phyloP scores from a whole-genome alignment of 345 rosid species.

The Orychophragmus violaceus region DNA sequence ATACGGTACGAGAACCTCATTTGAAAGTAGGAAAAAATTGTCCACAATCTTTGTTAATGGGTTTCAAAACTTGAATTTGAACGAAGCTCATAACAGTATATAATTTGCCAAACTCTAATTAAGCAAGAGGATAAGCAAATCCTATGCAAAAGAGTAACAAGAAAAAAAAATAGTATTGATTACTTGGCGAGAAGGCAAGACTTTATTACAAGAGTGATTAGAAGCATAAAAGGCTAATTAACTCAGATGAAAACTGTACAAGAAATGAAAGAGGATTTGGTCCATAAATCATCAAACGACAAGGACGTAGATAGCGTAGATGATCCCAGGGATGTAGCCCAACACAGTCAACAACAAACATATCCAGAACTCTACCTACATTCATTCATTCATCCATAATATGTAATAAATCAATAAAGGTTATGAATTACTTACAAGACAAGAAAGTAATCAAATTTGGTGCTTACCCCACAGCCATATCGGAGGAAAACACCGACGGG shows the following conservation, averaged over 20 bases:
- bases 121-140: background rate
- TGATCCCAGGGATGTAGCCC: slow-evolving; percentile 82
- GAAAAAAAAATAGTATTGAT: background rate
- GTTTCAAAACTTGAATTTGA: background rate
- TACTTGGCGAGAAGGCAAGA: background rate
- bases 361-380: slow-evolving; percentile 94
- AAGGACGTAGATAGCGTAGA: slow-evolving; percentile 77
- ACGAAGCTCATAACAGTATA: background rate
- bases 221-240: slow-evolving; percentile 3
- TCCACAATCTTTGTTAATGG: background rate
- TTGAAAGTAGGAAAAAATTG: background rate
- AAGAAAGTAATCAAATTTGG: background rate
- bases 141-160: background rate
- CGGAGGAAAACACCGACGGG: slow-evolving; percentile 97
- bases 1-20: background rate
- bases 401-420: background rate
- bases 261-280: too few relatives aligned
- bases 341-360: slow-evolving; percentile 61
- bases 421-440: background rate
- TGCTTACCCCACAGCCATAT: slow-evolving; percentile 75
- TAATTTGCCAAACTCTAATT: background rate
- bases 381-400: background rate
- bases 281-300: slow-evolving; percentile 59
- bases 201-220: background rate
- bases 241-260: slow-evolving; percentile 21